phyloP scores from a whole-genome alignment of 805 yeast genomes.

The Myxozyma melibiosi region DNA sequence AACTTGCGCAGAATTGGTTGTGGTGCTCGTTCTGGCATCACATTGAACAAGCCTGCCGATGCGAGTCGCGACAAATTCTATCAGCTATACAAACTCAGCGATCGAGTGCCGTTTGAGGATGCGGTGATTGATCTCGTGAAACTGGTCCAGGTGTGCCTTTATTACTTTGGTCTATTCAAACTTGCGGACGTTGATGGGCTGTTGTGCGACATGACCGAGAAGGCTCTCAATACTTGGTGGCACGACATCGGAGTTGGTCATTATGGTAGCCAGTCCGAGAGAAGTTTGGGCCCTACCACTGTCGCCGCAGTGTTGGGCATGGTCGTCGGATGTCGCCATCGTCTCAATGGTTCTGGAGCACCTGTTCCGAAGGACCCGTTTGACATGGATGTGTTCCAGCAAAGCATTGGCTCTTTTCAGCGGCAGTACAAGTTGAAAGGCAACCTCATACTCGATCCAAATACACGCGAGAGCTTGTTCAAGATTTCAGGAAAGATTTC shows the following conservation, averaged over 20 bases:
- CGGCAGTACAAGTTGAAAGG: constrained; percentile 60
- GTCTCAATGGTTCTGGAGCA: constrained; percentile 56
- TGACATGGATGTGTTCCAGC: constrained; percentile 68
- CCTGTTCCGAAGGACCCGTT: constrained; percentile 82
- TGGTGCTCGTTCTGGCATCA: constrained; percentile 79
- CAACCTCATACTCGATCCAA: constrained; percentile 55
- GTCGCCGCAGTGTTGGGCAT: constrained; percentile 82
- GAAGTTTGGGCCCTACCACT: constrained; percentile 62
- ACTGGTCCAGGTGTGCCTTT: constrained; percentile 71
- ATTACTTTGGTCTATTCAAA: constrained; percentile 73
- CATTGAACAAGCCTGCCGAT: constrained; percentile 70
- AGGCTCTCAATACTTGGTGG: constrained; percentile 84
- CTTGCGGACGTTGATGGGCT: constrained; percentile 80
- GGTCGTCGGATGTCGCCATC: constrained; percentile 63
- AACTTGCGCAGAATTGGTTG: constrained; percentile 77
- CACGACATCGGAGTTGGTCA: constrained; percentile 55
- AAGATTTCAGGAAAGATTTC: constrained; percentile 50
- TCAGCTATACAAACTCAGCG: constrained; percentile 62
- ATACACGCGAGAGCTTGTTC: constrained; percentile 54
- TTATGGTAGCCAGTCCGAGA: constrained; percentile 48
- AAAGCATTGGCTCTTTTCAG: constrained; percentile 75
- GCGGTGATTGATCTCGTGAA: constrained; percentile 76
- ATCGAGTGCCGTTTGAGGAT: constrained; percentile 55
- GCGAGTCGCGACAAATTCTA: constrained; percentile 81
- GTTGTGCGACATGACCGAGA: constrained; percentile 73